These are phyloP conservation scores for Camellia sinensis DNA, from an alignment of 148 eudicot species.

Conservation along the genomic window DNA sequence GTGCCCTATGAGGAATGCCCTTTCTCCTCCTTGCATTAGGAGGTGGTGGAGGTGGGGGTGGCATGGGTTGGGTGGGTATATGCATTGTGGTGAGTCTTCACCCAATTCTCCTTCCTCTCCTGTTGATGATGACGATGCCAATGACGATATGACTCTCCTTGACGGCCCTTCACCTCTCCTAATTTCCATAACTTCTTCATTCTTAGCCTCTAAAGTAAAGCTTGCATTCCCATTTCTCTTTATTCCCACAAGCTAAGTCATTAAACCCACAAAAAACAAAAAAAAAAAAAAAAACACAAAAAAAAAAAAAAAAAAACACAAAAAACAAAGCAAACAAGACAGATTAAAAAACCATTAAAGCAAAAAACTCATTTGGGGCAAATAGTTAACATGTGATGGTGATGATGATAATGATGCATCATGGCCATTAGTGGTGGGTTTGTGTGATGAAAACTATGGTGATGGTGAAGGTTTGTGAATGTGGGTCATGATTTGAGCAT, in stretches of 20 bases:
- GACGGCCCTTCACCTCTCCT: slow-evolving; percentile 32
- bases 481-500: slow-evolving; percentile 31
- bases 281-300: background rate
- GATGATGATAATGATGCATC: slow-evolving; percentile 31
- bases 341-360: slow-evolving; percentile 10
- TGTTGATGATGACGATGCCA: slow-evolving; percentile 21
- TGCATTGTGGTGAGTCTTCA: slow-evolving; percentile 56
- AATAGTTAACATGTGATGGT: slow-evolving; percentile 20
- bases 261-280: slow-evolving; percentile 18
- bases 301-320: background rate
- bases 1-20: slow-evolving; percentile 92
- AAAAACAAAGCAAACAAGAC: background rate
- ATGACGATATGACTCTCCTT: slow-evolving; percentile 14
- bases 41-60: slow-evolving; percentile 47
- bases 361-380: background rate
- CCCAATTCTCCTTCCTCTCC: slow-evolving; percentile 46
- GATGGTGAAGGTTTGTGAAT: slow-evolving; percentile 27
- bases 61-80: slow-evolving; percentile 56
- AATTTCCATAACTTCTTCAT: slow-evolving; percentile 24
- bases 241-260: slow-evolving; percentile 73
- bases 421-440: slow-evolving; percentile 25
- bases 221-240: slow-evolving; percentile 75
- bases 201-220: slow-evolving; percentile 54
- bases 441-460: slow-evolving; percentile 36
- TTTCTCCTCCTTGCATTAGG: slow-evolving; percentile 69